A percentile compares a stretch with the other conserved stretches of the same genome.
Conservation (phyloP, 306 rosid genomes). For the Quercus bicolor region DNA sequence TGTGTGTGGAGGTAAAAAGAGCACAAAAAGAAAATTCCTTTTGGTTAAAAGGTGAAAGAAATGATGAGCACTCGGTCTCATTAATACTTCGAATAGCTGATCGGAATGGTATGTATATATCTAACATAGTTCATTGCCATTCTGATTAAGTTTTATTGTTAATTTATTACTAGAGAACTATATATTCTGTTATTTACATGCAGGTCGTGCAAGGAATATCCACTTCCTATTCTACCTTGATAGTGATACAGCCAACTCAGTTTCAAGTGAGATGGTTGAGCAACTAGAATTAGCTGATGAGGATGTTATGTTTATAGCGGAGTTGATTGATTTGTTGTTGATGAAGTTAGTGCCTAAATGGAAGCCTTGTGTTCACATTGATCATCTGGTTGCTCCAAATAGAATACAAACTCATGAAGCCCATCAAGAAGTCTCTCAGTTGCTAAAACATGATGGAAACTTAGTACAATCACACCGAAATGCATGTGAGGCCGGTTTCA, state of each 20-base stretch:
- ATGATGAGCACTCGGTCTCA: conserved; percentile 40
- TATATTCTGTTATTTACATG: conserved; percentile 15
- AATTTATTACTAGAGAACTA: background rate
- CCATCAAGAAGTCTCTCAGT: conserved; percentile 9
- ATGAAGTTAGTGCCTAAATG: conserved; percentile 33
- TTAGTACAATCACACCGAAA: background rate
- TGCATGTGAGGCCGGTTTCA: conserved; percentile 5
- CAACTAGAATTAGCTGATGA: conserved; percentile 39
- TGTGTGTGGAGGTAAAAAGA: conserved; percentile 36
- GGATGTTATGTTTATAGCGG: conserved; percentile 39
- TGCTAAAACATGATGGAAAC: conserved; percentile 6
- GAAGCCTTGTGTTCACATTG: conserved; percentile 37
- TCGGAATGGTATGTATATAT: conserved; percentile 31
- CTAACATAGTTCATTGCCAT: background rate
- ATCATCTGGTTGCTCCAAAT: conserved; percentile 27
- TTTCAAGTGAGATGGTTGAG: conserved; percentile 49
- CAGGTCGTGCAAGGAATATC: conserved; percentile 39
- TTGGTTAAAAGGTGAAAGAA: conserved; percentile 35
- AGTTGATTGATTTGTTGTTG: conserved; percentile 39
- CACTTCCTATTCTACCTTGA: conserved; percentile 40
- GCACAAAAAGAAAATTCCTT: conserved; percentile 32
- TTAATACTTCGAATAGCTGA: conserved; percentile 42
- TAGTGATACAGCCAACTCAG: conserved; percentile 40
- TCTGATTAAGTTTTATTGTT: background rate
- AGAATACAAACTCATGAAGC: background rate